Base-by-base conservation (phyloP, 345 rosid genomes). In the Xanthoceras sorbifolium region DNA sequence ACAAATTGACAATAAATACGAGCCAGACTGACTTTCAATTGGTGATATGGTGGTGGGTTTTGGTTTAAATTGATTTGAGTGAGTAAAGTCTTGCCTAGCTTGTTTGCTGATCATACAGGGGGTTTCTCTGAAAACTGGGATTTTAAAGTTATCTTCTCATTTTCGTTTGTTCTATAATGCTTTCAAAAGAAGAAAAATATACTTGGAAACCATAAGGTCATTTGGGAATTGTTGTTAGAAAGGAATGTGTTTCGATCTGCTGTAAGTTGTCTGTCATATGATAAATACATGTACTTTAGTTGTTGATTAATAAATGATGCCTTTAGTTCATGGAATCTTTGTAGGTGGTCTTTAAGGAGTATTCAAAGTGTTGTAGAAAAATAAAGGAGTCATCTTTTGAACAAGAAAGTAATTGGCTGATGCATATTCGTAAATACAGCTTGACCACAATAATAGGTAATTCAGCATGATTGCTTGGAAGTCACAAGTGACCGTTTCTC, bases 21-120 rank as follows among this genome's bases (percentile, higher is more conserved):
- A 34, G 15, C 22, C 59, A 40, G 40, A 61, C 8, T 28, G 68
- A 20, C 34, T 6, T 40, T 73, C 55, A 59, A 40, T 40, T 60
- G 67, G 10, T 40, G 20, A 38, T 10, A 31, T 25, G 25, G 67
- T 25, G 26, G 38, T 38, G 57, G 76, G 67, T 26, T 61, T 72
- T 72, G 67, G 64, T 17, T 42, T 57, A 25, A 25, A 9, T 73
- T 73, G 38, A 61, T 38, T 61, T 61, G 36, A 52, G 28, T 72
- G 7, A 23, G 44, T 36, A 57, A 28, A 34, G 31, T 34, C 46
- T 38, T 50, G 55, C 55, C n/a, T 50, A 50, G n/a, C n/a, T 50
- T 50, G 55, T 50, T 50, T 50, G 7, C 25, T 20, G 20, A n/a
- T 55, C 34, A 14, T 17, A 28, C 44, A 50, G 50, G 2, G 2